A percentile compares a stretch with the other conserved stretches of the same genome.
Evolutionary conservation across 2,329 filamentous ascomycete genomes (phyloP).

Genomic region (Stagonosporopsis chrysanthemi): DNA sequence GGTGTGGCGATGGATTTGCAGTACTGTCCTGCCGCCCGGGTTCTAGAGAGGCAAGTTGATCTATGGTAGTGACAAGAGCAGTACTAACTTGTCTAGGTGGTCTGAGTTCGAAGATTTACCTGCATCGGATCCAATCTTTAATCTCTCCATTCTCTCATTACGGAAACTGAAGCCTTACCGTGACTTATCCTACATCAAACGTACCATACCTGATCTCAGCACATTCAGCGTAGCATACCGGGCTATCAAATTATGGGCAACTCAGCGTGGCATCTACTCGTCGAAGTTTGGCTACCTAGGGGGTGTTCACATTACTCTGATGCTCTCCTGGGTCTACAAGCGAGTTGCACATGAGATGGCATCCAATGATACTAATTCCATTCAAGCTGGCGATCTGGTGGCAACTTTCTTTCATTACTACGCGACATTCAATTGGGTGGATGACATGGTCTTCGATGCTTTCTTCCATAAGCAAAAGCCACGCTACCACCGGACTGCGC

Average conservation of each 20-base stretch:
- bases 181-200: conserved; percentile 67
- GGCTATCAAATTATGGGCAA: conserved; percentile 69
- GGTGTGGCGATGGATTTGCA: conserved; percentile 70
- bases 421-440: conserved; percentile 65
- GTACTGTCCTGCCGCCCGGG: conserved; percentile 66
- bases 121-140: conserved; percentile 62
- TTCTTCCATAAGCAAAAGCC: conserved; percentile 57
- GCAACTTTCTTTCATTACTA: conserved; percentile 70
- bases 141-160: conserved; percentile 63
- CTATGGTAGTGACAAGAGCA: background rate
- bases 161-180: conserved; percentile 70
- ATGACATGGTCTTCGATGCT: conserved; percentile 64
- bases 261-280: conserved; percentile 68
- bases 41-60: conserved; percentile 60
- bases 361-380: conserved; percentile 28
- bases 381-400: conserved; percentile 62
- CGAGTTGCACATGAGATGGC: conserved; percentile 33
- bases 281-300: conserved; percentile 71
- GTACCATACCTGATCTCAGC: conserved; percentile 65
- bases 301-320: conserved; percentile 69
- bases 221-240: conserved; percentile 67
- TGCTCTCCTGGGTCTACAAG: conserved; percentile 69
- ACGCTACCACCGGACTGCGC: conserved; percentile 61
- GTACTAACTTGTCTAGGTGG: conserved; percentile 44
- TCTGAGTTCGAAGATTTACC: conserved; percentile 53